Percentiles rank a stretch among this genome's conserved stretches.
phyloP scores from a whole-genome alignment of 2,329 filamentous ascomycete species.

The Rosellinia necatrix region DNA sequence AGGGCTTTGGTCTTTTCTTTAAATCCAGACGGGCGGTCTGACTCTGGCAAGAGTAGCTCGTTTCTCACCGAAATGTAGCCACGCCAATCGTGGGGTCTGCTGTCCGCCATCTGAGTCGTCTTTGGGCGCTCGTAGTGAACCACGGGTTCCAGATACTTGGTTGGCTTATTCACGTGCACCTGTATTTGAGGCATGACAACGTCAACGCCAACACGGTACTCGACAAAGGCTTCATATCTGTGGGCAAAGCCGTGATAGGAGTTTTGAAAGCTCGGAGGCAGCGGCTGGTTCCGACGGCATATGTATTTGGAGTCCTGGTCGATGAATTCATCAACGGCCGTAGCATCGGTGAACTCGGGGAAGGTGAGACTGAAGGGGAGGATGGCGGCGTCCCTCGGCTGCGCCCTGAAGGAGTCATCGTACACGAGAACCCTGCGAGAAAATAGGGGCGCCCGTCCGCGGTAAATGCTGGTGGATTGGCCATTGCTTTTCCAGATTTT shows the following conservation, averaged over 20 bases:
- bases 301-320: constrained; percentile 10
- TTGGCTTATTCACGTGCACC: constrained; percentile 12
- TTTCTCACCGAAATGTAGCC: constrained; percentile 15
- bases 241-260: constrained; percentile 3
- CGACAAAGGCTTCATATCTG: constrained; percentile 23
- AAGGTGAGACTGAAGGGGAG: constrained; percentile 22
- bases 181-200: constrained; percentile 19
- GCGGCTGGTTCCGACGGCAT: constrained; percentile 5
- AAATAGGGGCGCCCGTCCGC: constrained; percentile 21
- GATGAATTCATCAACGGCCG: neutral
- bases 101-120: neutral
- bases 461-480: constrained; percentile 15
- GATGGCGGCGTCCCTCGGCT: neutral
- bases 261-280: constrained; percentile 23
- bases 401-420: constrained; percentile 18
- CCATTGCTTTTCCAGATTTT: constrained; percentile 20
- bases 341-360: constrained; percentile 7
- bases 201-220: constrained; percentile 24
- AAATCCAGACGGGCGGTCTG: constrained; percentile 20
- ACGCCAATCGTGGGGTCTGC: constrained; percentile 6
- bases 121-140: constrained; percentile 18
- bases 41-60: constrained; percentile 22
- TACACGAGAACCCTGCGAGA: constrained; percentile 6
- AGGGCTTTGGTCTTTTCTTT: constrained; percentile 25
- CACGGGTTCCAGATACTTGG: constrained; percentile 15